Evolutionary conservation across 495 filamentous ascomycete species (phyloP).

Genomic region (Xylaria telfairii): DNA sequence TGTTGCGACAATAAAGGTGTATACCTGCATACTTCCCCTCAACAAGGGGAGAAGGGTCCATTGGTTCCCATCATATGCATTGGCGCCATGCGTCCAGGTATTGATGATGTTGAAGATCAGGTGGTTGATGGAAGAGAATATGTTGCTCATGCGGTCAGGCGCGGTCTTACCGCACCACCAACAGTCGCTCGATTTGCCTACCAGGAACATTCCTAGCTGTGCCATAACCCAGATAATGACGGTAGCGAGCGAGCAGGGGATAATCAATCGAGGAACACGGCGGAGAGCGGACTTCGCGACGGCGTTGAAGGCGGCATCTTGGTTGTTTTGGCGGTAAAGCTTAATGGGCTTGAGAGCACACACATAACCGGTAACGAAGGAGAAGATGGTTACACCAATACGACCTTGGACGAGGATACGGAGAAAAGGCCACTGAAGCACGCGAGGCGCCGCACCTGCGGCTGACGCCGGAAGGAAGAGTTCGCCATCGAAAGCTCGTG

Average conservation of each 20-base stretch:
- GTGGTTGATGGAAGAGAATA: conserved; percentile 43
- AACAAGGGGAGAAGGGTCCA: conserved; percentile 71
- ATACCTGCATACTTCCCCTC: conserved; percentile 67
- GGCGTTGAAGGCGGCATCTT: conserved; percentile 57
- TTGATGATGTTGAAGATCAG: conserved; percentile 54
- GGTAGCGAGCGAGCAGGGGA: conserved; percentile 65
- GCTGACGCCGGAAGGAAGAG: conserved; percentile 62
- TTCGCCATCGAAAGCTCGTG: conserved; percentile 63
- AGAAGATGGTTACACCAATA: conserved; percentile 70
- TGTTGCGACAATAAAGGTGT: conserved; percentile 60
- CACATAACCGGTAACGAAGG: conserved; percentile 71
- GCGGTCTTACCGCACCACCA: conserved; percentile 65
- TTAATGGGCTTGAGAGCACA: conserved; percentile 71
- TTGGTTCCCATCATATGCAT: conserved; percentile 68
- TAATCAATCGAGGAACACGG: conserved; percentile 65
- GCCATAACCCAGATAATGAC: conserved; percentile 62
- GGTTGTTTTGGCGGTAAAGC: conserved; percentile 61
- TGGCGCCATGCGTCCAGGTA: conserved; percentile 65
- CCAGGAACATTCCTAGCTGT: conserved; percentile 64
- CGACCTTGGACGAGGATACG: conserved; percentile 69
- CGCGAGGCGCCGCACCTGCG: conserved; percentile 52
- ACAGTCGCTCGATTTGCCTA: conserved; percentile 62
- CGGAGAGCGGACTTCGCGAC: conserved; percentile 69
- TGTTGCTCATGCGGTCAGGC: conserved; percentile 49
- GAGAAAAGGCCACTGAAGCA: conserved; percentile 65